Percentiles rank a stretch among this genome's conserved stretches.
Conservation (phyloP, 371 early-diverging fungal genomes). For the Zychaea mexicana region DNA sequence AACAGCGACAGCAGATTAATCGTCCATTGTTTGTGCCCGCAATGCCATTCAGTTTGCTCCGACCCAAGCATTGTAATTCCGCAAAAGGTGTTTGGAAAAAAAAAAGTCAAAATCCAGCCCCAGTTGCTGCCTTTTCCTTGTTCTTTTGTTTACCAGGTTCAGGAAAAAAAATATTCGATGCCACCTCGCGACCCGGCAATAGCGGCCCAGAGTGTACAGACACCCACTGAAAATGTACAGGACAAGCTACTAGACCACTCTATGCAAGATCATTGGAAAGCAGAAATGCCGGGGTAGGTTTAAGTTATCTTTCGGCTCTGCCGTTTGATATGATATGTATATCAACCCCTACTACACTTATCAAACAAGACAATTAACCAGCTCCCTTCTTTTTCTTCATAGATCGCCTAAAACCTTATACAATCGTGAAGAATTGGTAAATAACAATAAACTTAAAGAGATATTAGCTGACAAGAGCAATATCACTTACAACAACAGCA, state of each 20-base stretch:
- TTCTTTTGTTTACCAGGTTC: neutral
- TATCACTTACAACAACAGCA: too few species aligned
- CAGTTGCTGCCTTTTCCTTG: neutral
- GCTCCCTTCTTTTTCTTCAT: neutral
- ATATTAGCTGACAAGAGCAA: too few species aligned
- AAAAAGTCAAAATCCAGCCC: neutral
- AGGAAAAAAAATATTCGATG: neutral
- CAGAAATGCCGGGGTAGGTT: neutral
- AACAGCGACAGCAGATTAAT: too few species aligned
- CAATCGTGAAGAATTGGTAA: constrained; percentile 44
- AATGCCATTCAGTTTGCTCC: too few species aligned
- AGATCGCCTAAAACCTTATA: constrained; percentile 29
- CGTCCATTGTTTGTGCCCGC: too few species aligned
- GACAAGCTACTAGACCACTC: neutral
- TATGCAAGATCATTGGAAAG: neutral
- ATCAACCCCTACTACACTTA: neutral
- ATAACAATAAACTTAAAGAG: too few species aligned
- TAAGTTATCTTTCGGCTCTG: neutral
- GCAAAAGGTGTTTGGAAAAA: neutral
- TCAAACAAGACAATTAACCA: too few species aligned
- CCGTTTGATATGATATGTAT: neutral
- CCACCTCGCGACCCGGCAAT: constrained; percentile 9
- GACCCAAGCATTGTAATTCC: neutral
- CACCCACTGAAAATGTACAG: neutral
- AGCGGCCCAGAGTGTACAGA: neutral